A percentile compares a stretch with the other conserved stretches of the same genome.
Conservation (phyloP, 2,329 filamentous ascomycete species). For the Colletotrichum ledebouriae region DNA sequence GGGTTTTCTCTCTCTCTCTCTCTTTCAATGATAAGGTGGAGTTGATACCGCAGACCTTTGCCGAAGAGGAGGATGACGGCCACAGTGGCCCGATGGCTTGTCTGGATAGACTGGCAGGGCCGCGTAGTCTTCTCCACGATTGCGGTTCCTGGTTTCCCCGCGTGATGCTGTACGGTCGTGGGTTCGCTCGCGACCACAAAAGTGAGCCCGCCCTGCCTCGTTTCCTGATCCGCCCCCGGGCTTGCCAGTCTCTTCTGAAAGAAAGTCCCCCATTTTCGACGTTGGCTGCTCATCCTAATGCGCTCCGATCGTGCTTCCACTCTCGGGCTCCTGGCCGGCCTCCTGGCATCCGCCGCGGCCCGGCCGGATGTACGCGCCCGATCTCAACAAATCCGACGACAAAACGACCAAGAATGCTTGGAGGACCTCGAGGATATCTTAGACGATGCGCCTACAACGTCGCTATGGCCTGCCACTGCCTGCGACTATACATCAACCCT, state of each 20-base stretch:
- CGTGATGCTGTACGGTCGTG: background rate
- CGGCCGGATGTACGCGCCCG: slow-evolving; percentile 29
- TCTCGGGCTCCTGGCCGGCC: slow-evolving; percentile 23
- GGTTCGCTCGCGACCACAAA: slow-evolving; percentile 16
- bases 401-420: slow-evolving; percentile 17
- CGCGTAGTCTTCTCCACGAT: slow-evolving; percentile 16
- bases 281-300: slow-evolving; percentile 1
- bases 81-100: background rate
- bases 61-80: slow-evolving; percentile 2
- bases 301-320: slow-evolving; percentile 24
- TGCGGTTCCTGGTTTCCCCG: slow-evolving; percentile 10
- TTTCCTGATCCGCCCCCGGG: slow-evolving; percentile 10
- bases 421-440: slow-evolving; percentile 35
- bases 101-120: slow-evolving; percentile 11
- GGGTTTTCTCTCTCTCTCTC: slow-evolving; percentile 3
- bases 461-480: slow-evolving; percentile 30
- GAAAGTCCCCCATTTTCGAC: background rate
- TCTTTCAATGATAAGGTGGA: slow-evolving; percentile 13
- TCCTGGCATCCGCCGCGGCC: slow-evolving; percentile 11
- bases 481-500: slow-evolving; percentile 39
- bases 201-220: slow-evolving; percentile 20
- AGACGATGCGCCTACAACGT: slow-evolving; percentile 31
- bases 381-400: slow-evolving; percentile 27
- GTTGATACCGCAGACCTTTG: slow-evolving; percentile 31
- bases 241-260: slow-evolving; percentile 1